phyloP scores from a whole-genome alignment of 2,329 filamentous ascomycete genomes.

The Beauveria sp. region DNA sequence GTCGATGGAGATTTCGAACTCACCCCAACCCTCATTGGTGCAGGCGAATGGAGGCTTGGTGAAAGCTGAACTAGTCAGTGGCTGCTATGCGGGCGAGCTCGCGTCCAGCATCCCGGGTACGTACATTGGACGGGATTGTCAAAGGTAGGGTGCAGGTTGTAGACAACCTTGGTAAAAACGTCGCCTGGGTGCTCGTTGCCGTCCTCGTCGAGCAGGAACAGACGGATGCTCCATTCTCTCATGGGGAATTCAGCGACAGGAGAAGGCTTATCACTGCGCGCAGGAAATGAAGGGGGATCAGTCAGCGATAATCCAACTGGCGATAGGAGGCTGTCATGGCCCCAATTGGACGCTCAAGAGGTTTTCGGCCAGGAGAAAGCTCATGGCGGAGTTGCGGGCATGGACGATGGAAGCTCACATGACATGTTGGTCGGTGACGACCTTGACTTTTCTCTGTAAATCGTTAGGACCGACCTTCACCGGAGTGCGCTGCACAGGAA shows the following conservation, averaged over 20 bases:
- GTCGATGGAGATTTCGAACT: conserved; percentile 91
- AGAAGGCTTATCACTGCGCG: conserved; percentile 66
- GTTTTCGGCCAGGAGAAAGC: not conserved
- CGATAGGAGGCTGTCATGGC: too few species aligned
- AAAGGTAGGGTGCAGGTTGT: conserved; percentile 92
- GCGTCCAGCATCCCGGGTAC: conserved; percentile 21
- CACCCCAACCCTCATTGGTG: conserved; percentile 93
- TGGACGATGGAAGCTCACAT: conserved; percentile 52
- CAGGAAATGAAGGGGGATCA: not conserved
- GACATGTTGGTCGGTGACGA: conserved; percentile 85
- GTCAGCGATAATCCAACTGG: not conserved
- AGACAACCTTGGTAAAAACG: conserved; percentile 86
- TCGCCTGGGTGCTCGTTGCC: conserved; percentile 76
- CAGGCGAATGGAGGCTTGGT: conserved; percentile 82
- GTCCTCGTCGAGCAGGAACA: conserved; percentile 77
- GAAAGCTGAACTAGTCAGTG: conserved; percentile 46
- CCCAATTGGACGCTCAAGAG: not conserved
- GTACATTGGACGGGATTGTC: conserved; percentile 77
- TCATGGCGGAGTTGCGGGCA: conserved; percentile 5
- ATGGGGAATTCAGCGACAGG: conserved; percentile 85
- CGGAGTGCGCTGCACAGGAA: too few species aligned
- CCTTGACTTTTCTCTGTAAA: conserved; percentile 77
- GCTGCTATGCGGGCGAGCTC: not conserved
- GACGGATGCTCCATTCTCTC: conserved; percentile 82
- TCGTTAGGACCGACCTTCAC: conserved; percentile 19